Base-by-base conservation (phyloP, 1,284 basidiomycete genomes). In the Puccinia horiana region DNA sequence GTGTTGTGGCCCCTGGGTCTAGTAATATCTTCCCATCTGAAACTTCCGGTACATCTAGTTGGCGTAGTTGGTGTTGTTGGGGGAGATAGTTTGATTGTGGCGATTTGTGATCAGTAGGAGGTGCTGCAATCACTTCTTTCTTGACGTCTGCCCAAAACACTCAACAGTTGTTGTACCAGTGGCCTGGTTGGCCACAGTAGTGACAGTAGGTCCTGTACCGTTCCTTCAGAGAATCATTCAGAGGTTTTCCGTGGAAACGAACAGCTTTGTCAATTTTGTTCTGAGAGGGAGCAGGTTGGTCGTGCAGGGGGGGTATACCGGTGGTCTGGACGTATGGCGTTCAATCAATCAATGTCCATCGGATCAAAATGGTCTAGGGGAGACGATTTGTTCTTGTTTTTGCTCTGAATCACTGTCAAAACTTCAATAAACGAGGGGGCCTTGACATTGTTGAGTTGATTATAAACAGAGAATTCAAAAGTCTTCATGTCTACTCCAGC, bases 131-230 rank as follows among this genome's bases (percentile, higher is more conserved):
- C 6, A 58, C 14, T 6, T 29, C n/a, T 29, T 29, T 20, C 4
- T n/a, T 4, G 14, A 58, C 54, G n/a, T 58, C 54, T 8, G 9
- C 54, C 54, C 54, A 58, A 14, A 26, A 58, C 14, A n/a, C 54
- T 9, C 23, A 20, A 58, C 54, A 58, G 54, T n/a, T 58, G 14
- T 58, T 58, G 54, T 58, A 69, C 67, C 67, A 44, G 40, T 69
- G 67, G 18, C 67, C 67, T 4, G 26, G 1, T 23, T 42, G 6
- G 23, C n/a, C 23, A 47, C 37, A 69, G 23, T 44, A 69, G 23
- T 44, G 67, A 16, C 67, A 69, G 23, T 32, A 1, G 67, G 44
- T 23, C 1, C 67, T 20, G 8, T n/a, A 69, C 4, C 23, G 11
- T 12, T 12, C 23, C 23, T 44, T 42, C 11, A 69, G 42, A 47